phyloP scores from a whole-genome alignment of 1,284 basidiomycete genomes.

The Microbotryum scabiosae region DNA sequence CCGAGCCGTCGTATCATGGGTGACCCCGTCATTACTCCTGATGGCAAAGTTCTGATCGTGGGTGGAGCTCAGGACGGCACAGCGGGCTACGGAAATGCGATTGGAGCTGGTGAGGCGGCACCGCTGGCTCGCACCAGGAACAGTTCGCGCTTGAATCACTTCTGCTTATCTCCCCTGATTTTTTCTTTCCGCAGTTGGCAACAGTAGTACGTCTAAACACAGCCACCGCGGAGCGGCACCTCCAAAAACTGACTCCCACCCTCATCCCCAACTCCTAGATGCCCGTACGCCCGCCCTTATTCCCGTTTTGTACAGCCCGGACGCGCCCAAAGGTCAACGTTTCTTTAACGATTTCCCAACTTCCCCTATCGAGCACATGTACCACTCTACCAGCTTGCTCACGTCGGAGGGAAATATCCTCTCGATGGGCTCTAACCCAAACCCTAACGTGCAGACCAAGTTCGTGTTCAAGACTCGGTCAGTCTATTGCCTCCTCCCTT shows the following conservation, averaged over 20 bases:
- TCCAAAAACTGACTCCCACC: constrained; percentile 45
- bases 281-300: constrained; percentile 65
- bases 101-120: no score
- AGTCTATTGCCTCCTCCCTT: constrained; percentile 44
- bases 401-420: no score
- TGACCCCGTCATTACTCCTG: constrained; percentile 65
- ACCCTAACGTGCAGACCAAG: no score
- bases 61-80: constrained; percentile 68
- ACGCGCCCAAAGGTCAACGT: constrained; percentile 52
- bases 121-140: no score
- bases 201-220: no score
- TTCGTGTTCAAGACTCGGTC: constrained; percentile 46
- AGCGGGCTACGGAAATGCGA: constrained; percentile 70
- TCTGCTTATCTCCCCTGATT: no score
- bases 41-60: constrained; percentile 58
- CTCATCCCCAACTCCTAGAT: constrained; percentile 55
- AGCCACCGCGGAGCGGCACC: no score
- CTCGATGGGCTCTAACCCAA: no score
- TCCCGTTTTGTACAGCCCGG: constrained; percentile 65
- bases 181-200: no score
- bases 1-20: constrained; percentile 65
- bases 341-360: constrained; percentile 58
- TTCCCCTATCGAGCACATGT: constrained; percentile 66
- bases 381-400: constrained; percentile 50
- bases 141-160: constrained; percentile 44